phyloP scores from a whole-genome alignment of 805 yeast species.

The Saccharomyces paradoxus region DNA sequence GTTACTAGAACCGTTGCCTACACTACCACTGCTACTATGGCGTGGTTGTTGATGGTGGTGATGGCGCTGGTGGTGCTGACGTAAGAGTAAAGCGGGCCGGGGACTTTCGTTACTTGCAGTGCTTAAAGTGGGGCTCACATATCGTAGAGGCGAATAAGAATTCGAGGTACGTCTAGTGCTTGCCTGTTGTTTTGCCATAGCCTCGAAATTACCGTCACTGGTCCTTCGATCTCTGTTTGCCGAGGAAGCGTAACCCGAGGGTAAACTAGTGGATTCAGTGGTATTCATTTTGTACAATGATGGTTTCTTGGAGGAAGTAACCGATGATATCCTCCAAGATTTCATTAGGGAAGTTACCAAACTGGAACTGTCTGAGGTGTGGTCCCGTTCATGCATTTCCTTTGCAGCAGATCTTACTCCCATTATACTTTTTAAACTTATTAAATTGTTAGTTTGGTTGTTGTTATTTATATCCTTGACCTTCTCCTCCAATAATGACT shows the following conservation, averaged over 20 bases:
- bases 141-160: conserved; percentile 23
- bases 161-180: conserved; percentile 14
- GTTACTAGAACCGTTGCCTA: conserved; percentile 3
- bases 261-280: not conserved
- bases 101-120: conserved; percentile 12
- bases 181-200: conserved; percentile 23
- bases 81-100: conserved; percentile 8
- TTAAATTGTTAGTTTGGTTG: not conserved
- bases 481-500: not conserved
- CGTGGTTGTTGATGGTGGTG: conserved; percentile 13
- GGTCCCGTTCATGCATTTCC: conserved; percentile 23
- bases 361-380: conserved; percentile 8
- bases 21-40: conserved; percentile 3
- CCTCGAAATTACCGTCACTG: conserved; percentile 23
- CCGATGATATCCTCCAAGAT: conserved; percentile 24
- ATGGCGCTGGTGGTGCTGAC: conserved; percentile 9
- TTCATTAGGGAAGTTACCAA: conserved; percentile 24
- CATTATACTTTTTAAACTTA: conserved; percentile 9
- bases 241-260: not conserved
- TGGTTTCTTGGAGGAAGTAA: conserved; percentile 4
- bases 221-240: conserved; percentile 1
- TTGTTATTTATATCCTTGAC: not conserved
- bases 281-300: not conserved
- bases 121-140: conserved; percentile 12
- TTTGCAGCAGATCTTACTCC: conserved; percentile 22